These are phyloP conservation scores for Coemansia sp. DNA, from an alignment of 192 early-diverging fungal genomes.

Conservation along the genomic window DNA sequence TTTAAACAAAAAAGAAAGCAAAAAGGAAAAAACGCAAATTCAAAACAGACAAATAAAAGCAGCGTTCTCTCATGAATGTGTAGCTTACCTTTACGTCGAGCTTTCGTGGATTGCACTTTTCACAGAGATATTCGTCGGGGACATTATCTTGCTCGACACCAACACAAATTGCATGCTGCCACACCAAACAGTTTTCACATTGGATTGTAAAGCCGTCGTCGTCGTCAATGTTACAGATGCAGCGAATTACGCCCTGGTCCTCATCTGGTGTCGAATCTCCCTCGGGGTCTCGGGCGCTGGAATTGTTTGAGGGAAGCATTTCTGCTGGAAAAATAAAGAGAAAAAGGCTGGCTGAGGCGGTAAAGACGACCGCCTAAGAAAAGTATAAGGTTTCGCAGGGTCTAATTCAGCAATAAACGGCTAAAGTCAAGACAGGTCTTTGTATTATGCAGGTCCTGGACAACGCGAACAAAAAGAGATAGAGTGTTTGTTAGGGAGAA, in stretches of 20 bases:
- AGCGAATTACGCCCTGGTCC: constrained; percentile 90
- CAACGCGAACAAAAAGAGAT: too few relatives aligned
- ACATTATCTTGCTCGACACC: constrained; percentile 67
- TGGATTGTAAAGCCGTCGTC: constrained; percentile 99
- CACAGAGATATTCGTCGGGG: constrained; percentile 87
- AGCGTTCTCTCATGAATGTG: background rate
- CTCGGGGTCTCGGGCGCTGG: constrained; percentile 20
- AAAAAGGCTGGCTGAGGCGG: background rate
- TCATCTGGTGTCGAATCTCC: constrained; percentile 52
- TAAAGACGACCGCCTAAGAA: background rate
- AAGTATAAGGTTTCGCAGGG: too few relatives aligned
- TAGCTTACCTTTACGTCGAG: constrained; percentile 56
- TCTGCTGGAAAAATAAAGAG: background rate
- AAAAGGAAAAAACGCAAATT: background rate
- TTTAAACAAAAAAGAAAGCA: background rate
- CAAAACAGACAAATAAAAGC: background rate
- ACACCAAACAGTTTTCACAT: constrained; percentile 90
- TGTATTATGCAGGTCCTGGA: too few relatives aligned
- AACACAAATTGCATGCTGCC: constrained; percentile 95
- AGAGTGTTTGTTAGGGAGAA: too few relatives aligned
- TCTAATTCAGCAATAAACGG: too few relatives aligned
- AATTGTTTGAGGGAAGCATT: constrained; percentile 31
- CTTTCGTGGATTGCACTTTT: constrained; percentile 74
- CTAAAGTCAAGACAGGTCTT: too few relatives aligned
- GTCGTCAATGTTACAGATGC: constrained; percentile 85